These are phyloP conservation scores for Apophysomyces elegans DNA, from an alignment of 371 early-diverging fungal genomes.

Conservation along the genomic window DNA sequence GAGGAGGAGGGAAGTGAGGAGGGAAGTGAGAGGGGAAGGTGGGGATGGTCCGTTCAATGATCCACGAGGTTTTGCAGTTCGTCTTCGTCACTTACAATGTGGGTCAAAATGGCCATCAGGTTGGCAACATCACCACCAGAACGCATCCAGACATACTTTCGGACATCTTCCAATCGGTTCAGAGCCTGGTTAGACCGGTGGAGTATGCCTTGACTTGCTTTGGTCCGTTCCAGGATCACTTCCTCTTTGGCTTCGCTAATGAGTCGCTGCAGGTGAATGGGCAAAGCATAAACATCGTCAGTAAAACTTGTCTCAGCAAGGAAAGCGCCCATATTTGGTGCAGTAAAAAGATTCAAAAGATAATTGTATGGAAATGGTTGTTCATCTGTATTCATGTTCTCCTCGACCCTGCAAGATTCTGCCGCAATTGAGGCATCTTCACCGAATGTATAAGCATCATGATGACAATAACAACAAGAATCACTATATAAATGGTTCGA, in stretches of 20 bases:
- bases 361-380: slow-evolving; percentile 29
- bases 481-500: slow-evolving; percentile 3
- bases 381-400: slow-evolving; percentile 6
- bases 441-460: slow-evolving; percentile 3
- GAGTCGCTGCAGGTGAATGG: slow-evolving; percentile 32
- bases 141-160: slow-evolving; percentile 26
- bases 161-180: slow-evolving; percentile 24
- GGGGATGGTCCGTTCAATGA: slow-evolving; percentile 6
- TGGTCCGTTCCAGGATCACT: slow-evolving; percentile 24
- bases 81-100: slow-evolving; percentile 44
- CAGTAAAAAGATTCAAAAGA: slow-evolving; percentile 24
- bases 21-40: neutral
- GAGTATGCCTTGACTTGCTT: slow-evolving; percentile 2
- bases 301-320: slow-evolving; percentile 24
- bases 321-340: slow-evolving; percentile 29
- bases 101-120: slow-evolving; percentile 30
- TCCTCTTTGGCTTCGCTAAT: slow-evolving; percentile 40
- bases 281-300: slow-evolving; percentile 33
- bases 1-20: neutral
- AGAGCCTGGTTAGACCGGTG: slow-evolving; percentile 10
- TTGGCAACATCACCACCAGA: slow-evolving; percentile 38
- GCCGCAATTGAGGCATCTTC: neutral
- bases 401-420: neutral
- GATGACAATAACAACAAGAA: slow-evolving; percentile 3
- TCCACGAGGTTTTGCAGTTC: slow-evolving; percentile 21